Base-by-base conservation (phyloP, 75 land plant genomes). In the Cupressus sempervirens region DNA sequence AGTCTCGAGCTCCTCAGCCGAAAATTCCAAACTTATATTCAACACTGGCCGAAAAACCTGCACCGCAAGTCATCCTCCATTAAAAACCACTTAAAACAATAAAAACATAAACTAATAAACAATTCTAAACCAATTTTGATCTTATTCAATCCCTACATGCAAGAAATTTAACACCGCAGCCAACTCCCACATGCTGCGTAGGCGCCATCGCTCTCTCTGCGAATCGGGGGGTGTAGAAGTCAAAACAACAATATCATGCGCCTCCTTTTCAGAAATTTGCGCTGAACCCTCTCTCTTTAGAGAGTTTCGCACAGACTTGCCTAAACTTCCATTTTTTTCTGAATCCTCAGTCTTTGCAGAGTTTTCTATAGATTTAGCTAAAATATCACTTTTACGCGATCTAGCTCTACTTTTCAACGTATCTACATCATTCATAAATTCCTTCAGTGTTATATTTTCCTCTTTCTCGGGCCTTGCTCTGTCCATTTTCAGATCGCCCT, bases 121-220 rank as follows among this genome's bases (percentile, higher is more conserved):
- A 26, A 38, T 23, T 30, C 32, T 30, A 11, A 72, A 2, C 35
- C 6, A 65, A 65, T 23, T 5, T 26, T 20, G 0, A 65, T 20
- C 29, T 65, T 65, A 48, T 50, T 50, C 3, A 12, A 53, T 34
- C 15, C 83, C 40, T 83, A 96, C 97, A 85, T 94, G 89, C 72
- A 98, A 87, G 90, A 98, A 98, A 90, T 96, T 90, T 30, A 94
- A 86, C 26, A 98, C 82, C 7, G 98, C 89, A 30, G 99, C 99
- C 80, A 98, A 89, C 90, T 96, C 93, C 96, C 97, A 95, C 99
- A 96, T 95, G 58, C 91, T 85, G 65, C 99, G 92, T 7, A 98
- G 86, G 43, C 58, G 83, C 93, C 91, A 90, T 58, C 95, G 91
- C 32, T 93, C 91, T 89, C 88, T 74, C 86, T 92, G 94, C 26